A percentile compares a stretch with the other conserved stretches of the same genome.
Evolutionary conservation across 441 rosid species (phyloP).

Genomic region (Gossypium aridum): DNA sequence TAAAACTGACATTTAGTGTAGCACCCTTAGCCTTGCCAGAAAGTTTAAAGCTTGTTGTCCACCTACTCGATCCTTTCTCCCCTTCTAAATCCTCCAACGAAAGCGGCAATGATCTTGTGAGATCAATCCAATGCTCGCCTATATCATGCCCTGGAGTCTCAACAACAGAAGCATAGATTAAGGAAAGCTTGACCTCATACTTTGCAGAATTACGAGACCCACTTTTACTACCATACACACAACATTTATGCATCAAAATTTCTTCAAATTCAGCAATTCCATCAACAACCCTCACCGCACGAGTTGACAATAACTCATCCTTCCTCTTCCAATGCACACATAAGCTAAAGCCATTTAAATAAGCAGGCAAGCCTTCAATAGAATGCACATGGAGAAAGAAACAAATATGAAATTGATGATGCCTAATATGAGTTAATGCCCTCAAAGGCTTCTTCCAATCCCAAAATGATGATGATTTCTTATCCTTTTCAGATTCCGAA

Average conservation of each 20-base stretch:
- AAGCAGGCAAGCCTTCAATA: conserved; percentile 55
- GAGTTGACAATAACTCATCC: conserved; percentile 48
- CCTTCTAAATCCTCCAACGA: conserved; percentile 51
- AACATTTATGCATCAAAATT: conserved; percentile 52
- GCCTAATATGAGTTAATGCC: conserved; percentile 55
- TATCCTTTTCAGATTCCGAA: conserved; percentile 26
- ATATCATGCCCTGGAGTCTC: conserved; percentile 39
- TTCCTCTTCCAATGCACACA: conserved; percentile 72
- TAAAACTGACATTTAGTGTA: conserved; percentile 66
- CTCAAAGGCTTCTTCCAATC: conserved; percentile 82
- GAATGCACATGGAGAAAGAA: conserved; percentile 79
- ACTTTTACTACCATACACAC: conserved; percentile 53
- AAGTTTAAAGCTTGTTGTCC: conserved; percentile 71
- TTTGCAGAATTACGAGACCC: conserved; percentile 51
- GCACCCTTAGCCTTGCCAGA: conserved; percentile 62
- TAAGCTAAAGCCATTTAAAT: conserved; percentile 39
- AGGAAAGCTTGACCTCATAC: conserved; percentile 55
- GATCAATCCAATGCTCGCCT: conserved; percentile 80
- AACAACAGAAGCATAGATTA: conserved; percentile 41
- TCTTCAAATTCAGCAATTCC: conserved; percentile 67
- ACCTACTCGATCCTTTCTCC: conserved; percentile 48
- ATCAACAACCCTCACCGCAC: conserved; percentile 34
- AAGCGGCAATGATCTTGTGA: conserved; percentile 64
- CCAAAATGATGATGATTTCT: conserved; percentile 45
- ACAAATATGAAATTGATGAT: conserved; percentile 46